Percentiles rank a stretch among this genome's conserved stretches.
phyloP scores from a whole-genome alignment of 192 early-diverging fungal species.

The Thamnidium elegans region DNA sequence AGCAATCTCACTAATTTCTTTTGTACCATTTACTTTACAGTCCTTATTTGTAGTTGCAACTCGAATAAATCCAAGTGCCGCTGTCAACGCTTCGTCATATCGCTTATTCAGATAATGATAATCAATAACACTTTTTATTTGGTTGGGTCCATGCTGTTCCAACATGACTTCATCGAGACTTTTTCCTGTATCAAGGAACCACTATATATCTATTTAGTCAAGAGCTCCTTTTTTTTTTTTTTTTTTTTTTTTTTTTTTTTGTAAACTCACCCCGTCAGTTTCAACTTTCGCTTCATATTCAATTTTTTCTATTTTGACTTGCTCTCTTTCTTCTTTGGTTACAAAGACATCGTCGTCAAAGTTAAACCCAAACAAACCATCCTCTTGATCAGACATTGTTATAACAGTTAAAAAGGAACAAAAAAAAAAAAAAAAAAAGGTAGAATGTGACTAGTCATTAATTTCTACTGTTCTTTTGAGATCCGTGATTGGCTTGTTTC shows the following conservation, averaged over 20 bases:
- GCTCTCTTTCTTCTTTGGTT: constrained; percentile 6
- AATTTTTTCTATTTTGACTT: not conserved
- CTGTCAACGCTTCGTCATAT: constrained; percentile 23
- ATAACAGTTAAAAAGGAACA: too few relatives aligned
- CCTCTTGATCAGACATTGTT: constrained; percentile 3
- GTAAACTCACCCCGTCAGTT: constrained; percentile 21
- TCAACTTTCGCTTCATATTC: constrained; percentile 27
- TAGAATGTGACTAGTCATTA: too few relatives aligned
- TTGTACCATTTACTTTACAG: constrained; percentile 39
- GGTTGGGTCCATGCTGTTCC: constrained; percentile 25
- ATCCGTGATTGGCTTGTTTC: too few relatives aligned
- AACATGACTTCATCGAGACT: constrained; percentile 17
- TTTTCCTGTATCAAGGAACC: constrained; percentile 23
- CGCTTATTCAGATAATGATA: constrained; percentile 30
- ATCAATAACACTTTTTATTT: constrained; percentile 27
- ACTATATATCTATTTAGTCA: constrained; percentile 16
- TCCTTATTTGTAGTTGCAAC: constrained; percentile 14
- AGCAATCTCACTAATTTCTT: constrained; percentile 46
- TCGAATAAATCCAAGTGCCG: constrained; percentile 15
- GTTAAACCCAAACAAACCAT: constrained; percentile 34
- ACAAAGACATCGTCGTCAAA: constrained; percentile 33
- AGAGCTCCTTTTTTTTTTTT: too few relatives aligned
- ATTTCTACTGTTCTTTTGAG: too few relatives aligned
- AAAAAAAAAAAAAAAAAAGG: too few relatives aligned
- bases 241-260: too few relatives aligned